Percentiles rank a stretch among this genome's conserved stretches.
phyloP scores from a whole-genome alignment of 441 rosid genomes.

The Kokia cookei region DNA sequence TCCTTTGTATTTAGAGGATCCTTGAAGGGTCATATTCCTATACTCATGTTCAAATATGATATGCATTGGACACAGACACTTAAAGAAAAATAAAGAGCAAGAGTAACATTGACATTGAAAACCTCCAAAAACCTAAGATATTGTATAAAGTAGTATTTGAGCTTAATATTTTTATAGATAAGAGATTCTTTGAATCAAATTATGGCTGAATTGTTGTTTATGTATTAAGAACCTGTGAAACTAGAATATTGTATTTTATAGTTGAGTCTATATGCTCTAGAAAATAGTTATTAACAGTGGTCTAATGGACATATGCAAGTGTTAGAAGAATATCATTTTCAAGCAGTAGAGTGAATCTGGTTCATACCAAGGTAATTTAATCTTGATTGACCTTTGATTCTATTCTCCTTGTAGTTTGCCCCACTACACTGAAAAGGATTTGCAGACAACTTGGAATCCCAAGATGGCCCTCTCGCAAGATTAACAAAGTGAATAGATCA shows the following conservation, averaged over 20 bases:
- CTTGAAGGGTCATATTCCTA: background rate
- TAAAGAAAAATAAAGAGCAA: background rate
- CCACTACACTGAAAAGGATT: conserved; percentile 91
- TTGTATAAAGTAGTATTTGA: background rate
- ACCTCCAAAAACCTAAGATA: background rate
- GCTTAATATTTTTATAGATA: background rate
- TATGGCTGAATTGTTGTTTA: background rate
- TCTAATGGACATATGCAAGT: background rate
- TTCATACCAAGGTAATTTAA: background rate
- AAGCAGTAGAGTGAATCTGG: background rate
- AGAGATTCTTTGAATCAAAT: background rate
- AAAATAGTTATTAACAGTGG: background rate
- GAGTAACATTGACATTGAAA: background rate
- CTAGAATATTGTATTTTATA: background rate
- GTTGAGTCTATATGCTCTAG: background rate
- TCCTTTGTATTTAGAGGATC: background rate
- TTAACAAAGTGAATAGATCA: conserved; percentile 88
- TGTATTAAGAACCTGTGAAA: background rate
- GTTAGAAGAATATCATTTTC: background rate
- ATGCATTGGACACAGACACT: background rate
- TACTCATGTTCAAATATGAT: background rate
- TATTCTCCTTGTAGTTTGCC: conserved; percentile 59
- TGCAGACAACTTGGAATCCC: conserved; percentile 94
- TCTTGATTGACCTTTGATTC: conserved; percentile 8
- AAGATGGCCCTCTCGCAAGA: conserved; percentile 97